Percentiles rank a stretch among this genome's conserved stretches.
Conservation (phyloP, 2,329 filamentous ascomycete genomes). For the Penicillium thymicola region DNA sequence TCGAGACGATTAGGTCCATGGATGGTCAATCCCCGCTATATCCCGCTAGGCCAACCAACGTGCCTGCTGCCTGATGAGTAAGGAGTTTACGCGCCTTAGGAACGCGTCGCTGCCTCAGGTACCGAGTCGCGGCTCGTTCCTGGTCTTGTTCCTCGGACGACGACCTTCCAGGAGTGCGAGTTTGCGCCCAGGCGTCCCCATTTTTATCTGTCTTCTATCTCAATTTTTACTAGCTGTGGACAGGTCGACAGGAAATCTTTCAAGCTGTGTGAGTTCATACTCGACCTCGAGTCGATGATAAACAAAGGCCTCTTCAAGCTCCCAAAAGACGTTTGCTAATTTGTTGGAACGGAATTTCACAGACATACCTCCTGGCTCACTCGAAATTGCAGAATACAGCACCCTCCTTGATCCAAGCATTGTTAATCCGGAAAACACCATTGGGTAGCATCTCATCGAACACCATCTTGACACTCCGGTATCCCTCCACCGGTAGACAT, state of each 20-base stretch:
- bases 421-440: background rate
- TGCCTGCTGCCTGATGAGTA: constrained; percentile 7
- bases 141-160: constrained; percentile 37
- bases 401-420: background rate
- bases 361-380: constrained; percentile 11
- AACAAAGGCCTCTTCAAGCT: constrained; percentile 7
- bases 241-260: constrained; percentile 17
- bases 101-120: constrained; percentile 31
- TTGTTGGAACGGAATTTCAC: background rate
- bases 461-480: background rate
- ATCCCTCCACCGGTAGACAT: background rate
- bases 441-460: background rate
- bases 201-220: constrained; percentile 14
- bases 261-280: constrained; percentile 28
- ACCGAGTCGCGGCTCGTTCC: constrained; percentile 18
- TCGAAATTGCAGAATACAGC: background rate
- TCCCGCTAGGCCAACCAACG: constrained; percentile 11
- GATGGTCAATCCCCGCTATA: background rate
- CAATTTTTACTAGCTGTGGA: constrained; percentile 14
- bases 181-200: constrained; percentile 21
- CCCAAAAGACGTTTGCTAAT: constrained; percentile 8
- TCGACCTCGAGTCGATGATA: constrained; percentile 2
- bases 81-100: constrained; percentile 21
- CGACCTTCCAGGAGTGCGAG: constrained; percentile 26
- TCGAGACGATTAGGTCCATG: background rate